phyloP scores from a whole-genome alignment of 805 yeast genomes.

The Yamadazyma kitorensis region DNA sequence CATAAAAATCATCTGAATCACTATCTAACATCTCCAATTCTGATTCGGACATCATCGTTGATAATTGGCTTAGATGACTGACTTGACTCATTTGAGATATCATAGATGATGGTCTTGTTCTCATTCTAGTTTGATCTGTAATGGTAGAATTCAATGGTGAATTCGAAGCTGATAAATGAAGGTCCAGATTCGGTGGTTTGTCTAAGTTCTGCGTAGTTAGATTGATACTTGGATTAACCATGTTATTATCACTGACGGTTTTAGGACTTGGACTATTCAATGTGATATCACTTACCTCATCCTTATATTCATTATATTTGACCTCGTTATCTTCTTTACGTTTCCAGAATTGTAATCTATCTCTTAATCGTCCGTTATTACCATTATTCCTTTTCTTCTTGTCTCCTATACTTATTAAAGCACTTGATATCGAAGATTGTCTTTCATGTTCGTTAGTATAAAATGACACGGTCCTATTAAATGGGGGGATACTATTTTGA shows the following conservation, averaged over 20 bases:
- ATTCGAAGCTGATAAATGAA: too few relatives aligned
- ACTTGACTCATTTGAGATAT: constrained; percentile 38
- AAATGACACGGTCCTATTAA: constrained; percentile 18
- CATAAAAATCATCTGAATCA: constrained; percentile 40
- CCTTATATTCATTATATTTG: constrained; percentile 1
- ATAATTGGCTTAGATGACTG: constrained; percentile 40
- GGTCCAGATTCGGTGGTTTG: not conserved
- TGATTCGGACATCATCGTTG: constrained; percentile 41
- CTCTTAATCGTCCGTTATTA: constrained; percentile 15
- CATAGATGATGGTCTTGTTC: constrained; percentile 39
- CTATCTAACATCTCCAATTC: constrained; percentile 36
- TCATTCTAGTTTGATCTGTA: constrained; percentile 6
- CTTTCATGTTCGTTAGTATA: constrained; percentile 15
- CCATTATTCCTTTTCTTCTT: constrained; percentile 14
- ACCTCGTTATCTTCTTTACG: constrained; percentile 10
- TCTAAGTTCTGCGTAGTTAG: not conserved
- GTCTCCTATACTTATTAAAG: constrained; percentile 6
- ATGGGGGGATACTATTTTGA: constrained; percentile 9
- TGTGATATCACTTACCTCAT: constrained; percentile 12
- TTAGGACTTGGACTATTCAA: constrained; percentile 14
- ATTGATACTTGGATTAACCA: constrained; percentile 3
- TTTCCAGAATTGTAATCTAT: constrained; percentile 38
- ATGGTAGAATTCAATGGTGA: not conserved
- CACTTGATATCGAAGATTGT: constrained; percentile 13
- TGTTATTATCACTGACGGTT: constrained; percentile 10